phyloP scores from a whole-genome alignment of 768 basidiomycete species.

The Hysterangium stoloniferum region DNA sequence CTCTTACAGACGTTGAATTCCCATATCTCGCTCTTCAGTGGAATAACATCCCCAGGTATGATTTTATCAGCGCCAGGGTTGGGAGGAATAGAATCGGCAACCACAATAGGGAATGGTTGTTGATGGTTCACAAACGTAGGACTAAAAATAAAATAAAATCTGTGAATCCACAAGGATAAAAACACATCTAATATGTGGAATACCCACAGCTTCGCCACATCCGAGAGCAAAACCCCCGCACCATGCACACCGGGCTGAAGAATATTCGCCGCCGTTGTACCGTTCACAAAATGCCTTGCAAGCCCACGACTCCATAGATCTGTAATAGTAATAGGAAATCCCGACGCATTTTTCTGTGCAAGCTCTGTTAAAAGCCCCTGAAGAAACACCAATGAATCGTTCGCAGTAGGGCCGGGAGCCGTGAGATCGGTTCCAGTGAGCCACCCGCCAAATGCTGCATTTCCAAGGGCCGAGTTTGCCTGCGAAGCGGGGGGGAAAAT shows the following conservation, averaged over 20 bases:
- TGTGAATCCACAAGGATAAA: background rate
- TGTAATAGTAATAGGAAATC: constrained; percentile 24
- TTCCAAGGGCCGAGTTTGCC: constrained; percentile 8
- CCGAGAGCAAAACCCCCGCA: constrained; percentile 28
- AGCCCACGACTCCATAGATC: constrained; percentile 24
- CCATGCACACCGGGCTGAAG: constrained; percentile 26
- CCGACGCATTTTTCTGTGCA: constrained; percentile 24
- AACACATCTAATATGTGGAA: background rate
- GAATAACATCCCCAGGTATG: constrained; percentile 20
- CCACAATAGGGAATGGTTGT: constrained; percentile 35
- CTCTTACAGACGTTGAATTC: constrained; percentile 27
- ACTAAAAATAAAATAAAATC: constrained; percentile 15
- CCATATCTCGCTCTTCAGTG: constrained; percentile 25
- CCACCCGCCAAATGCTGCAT: constrained; percentile 25
- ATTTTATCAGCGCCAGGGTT: constrained; percentile 21
- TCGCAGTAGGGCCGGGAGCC: constrained; percentile 17
- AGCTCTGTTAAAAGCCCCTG: constrained; percentile 20
- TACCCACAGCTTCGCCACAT: constrained; percentile 26
- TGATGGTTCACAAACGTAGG: constrained; percentile 25
- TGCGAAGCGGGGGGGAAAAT: constrained; percentile 24
- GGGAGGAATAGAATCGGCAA: constrained; percentile 21
- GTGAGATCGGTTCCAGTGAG: constrained; percentile 19
- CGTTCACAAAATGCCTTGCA: constrained; percentile 32
- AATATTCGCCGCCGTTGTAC: constrained; percentile 27
- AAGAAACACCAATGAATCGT: constrained; percentile 16